These are phyloP conservation scores for Rhamnella rubrinervis DNA, from an alignment of 331 rosid genomes.

Conservation along the genomic window DNA sequence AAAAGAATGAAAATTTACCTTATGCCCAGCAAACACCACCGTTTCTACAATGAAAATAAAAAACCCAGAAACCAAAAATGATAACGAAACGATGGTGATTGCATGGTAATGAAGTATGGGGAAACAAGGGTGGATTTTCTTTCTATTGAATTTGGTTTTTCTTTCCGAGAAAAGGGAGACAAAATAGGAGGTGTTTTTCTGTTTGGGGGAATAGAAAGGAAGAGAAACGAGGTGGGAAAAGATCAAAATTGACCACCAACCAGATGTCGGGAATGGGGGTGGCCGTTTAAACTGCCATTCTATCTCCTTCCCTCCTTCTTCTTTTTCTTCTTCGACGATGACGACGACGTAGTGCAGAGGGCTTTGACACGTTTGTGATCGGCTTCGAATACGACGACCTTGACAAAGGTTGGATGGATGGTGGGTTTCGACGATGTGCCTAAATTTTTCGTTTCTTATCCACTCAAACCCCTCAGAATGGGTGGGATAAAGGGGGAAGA, in stretches of 20 bases:
- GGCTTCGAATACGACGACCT: no score
- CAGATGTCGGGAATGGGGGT: slow-evolving; percentile 46
- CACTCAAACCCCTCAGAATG: no score
- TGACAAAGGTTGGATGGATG: no score
- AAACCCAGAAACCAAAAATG: not conserved
- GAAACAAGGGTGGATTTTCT: slow-evolving; percentile 7
- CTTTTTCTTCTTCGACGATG: no score
- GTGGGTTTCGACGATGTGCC: no score
- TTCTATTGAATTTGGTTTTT: not conserved
- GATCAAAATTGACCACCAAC: slow-evolving; percentile 38
- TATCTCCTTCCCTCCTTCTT: slow-evolving; percentile 10
- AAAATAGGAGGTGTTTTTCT: slow-evolving; percentile 15
- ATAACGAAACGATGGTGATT: slow-evolving; percentile 28
- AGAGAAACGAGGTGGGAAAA: slow-evolving; percentile 19
- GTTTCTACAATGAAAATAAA: not conserved
- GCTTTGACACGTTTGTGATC: no score
- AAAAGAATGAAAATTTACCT: not conserved
- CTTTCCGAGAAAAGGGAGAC: slow-evolving; percentile 35
- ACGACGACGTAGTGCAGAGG: no score
- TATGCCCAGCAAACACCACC: slow-evolving; percentile 41
- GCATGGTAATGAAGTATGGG: slow-evolving; percentile 26
- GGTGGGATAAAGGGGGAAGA: no score
- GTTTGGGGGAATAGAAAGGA: slow-evolving; percentile 11
- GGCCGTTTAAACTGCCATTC: slow-evolving; percentile 69
- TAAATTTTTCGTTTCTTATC: no score